Evolutionary conservation across 2,329 filamentous ascomycete genomes (phyloP).

Genomic region (Fusarium oxysporum): DNA sequence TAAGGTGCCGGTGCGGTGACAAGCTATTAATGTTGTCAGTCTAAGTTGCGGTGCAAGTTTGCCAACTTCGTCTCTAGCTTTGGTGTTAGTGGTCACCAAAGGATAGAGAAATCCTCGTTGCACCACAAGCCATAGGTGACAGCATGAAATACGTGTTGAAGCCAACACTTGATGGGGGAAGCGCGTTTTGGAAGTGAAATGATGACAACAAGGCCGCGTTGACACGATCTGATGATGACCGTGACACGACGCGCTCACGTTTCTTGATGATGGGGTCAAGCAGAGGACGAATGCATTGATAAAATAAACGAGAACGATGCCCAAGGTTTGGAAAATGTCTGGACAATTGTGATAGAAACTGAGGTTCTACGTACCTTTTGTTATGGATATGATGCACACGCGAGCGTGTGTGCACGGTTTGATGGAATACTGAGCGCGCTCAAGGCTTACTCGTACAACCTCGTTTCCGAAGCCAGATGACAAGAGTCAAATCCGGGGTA

Average conservation of each 20-base stretch:
- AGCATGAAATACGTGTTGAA: constrained; percentile 11
- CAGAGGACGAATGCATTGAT: neutral
- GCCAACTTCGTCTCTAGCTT: constrained; percentile 37
- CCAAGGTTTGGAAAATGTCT: neutral
- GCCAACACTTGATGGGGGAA: constrained; percentile 11
- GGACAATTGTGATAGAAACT: neutral
- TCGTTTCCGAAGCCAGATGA: constrained; percentile 40
- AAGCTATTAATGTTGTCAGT: constrained; percentile 42
- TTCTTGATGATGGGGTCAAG: neutral
- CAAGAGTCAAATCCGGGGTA: constrained; percentile 41
- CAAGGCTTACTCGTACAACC: constrained; percentile 38
- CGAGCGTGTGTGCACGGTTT: constrained; percentile 34
- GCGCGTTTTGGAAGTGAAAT: constrained; percentile 16
- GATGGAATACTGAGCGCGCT: constrained; percentile 28
- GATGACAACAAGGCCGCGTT: constrained; percentile 6
- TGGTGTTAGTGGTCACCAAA: constrained; percentile 44
- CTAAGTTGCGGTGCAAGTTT: constrained; percentile 28
- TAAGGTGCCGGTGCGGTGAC: constrained; percentile 12
- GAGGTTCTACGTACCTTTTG: constrained; percentile 44
- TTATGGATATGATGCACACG: constrained; percentile 34
- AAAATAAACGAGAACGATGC: neutral
- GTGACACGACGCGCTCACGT: constrained; percentile 25
- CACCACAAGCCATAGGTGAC: constrained; percentile 13
- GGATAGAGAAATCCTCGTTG: constrained; percentile 9
- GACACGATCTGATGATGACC: constrained; percentile 10